Conservation (phyloP, 768 basidiomycete genomes). For the Galerina sulciceps region DNA sequence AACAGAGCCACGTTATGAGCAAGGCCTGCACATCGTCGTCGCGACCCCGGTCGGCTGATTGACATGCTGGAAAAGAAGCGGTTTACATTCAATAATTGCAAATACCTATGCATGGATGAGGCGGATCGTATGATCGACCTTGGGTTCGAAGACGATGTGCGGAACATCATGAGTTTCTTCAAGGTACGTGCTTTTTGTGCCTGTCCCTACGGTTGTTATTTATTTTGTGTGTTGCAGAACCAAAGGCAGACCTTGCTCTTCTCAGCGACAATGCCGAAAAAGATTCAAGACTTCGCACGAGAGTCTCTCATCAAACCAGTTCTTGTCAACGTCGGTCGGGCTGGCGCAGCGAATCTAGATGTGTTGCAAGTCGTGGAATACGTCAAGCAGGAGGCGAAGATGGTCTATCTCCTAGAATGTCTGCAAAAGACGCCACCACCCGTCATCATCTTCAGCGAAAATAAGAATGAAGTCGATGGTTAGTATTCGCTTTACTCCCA, state of each 20-base stretch:
- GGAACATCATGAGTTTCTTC: constrained; percentile 99
- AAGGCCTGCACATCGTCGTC: constrained; percentile 94
- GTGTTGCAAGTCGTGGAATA: constrained; percentile 97
- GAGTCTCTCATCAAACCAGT: constrained; percentile 95
- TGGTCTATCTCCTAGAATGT: constrained; percentile 98
- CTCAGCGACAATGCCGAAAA: constrained; percentile 98
- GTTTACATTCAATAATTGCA: constrained; percentile 93
- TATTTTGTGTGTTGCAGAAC: constrained; percentile 49
- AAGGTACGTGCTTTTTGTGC: constrained; percentile 55
- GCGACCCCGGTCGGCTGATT: constrained; percentile 94
- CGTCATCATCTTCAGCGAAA: constrained; percentile 97
- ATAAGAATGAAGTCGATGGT: constrained; percentile 99
- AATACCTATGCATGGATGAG: constrained; percentile 98
- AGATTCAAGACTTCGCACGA: constrained; percentile 98
- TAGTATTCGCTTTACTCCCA: constrained; percentile 21
- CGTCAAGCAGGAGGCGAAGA: constrained; percentile 99
- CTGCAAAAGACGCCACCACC: constrained; percentile 98
- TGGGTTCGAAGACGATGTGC: constrained; percentile 98
- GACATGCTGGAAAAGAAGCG: constrained; percentile 98
- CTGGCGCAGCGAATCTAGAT: constrained; percentile 96
- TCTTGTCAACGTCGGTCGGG: constrained; percentile 96
- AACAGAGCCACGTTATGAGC: constrained; percentile 90
- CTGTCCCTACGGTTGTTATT: not conserved
- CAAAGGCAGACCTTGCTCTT: constrained; percentile 97
- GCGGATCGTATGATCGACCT: constrained; percentile 99